These are phyloP conservation scores for Carpinus fangiana DNA, from an alignment of 306 rosid species.

Conservation along the genomic window DNA sequence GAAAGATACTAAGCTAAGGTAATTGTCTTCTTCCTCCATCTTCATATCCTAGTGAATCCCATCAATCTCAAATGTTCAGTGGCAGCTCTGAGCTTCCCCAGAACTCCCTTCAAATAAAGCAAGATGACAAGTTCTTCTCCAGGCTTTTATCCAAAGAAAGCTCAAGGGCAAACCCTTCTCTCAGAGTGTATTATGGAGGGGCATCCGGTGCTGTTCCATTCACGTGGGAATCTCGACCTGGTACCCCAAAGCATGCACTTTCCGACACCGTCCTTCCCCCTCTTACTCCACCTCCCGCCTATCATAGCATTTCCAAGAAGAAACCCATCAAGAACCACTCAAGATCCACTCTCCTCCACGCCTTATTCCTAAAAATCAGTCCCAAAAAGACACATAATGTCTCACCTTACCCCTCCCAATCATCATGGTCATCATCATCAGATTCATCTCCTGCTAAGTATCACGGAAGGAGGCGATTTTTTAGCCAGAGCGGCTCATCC, in stretches of 20 bases:
- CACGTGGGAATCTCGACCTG: conserved; percentile 90
- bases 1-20: not conserved
- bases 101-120: conserved; percentile 49
- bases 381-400: conserved; percentile 29
- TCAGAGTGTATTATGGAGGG: conserved; percentile 56
- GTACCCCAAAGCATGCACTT: conserved; percentile 73
- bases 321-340: conserved; percentile 39
- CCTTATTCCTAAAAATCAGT: conserved; percentile 45
- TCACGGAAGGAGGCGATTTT: conserved; percentile 20
- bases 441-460: conserved; percentile 5
- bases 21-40: not conserved
- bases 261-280: conserved; percentile 59
- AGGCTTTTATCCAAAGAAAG: conserved; percentile 68
- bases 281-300: conserved; percentile 92
- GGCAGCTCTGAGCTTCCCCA: conserved; percentile 38
- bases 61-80: conserved; percentile 38
- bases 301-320: conserved; percentile 19
- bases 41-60: not conserved
- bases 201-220: conserved; percentile 61
- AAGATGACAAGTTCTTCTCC: conserved; percentile 61
- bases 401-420: conserved; percentile 8
- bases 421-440: conserved; percentile 11
- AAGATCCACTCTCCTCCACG: conserved; percentile 44
- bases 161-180: conserved; percentile 61
- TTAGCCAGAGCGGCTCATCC: conserved; percentile 57